Percentiles rank a stretch among this genome's conserved stretches.
Conservation (phyloP, 148 eudicot genomes). For the Cornus suecica region DNA sequence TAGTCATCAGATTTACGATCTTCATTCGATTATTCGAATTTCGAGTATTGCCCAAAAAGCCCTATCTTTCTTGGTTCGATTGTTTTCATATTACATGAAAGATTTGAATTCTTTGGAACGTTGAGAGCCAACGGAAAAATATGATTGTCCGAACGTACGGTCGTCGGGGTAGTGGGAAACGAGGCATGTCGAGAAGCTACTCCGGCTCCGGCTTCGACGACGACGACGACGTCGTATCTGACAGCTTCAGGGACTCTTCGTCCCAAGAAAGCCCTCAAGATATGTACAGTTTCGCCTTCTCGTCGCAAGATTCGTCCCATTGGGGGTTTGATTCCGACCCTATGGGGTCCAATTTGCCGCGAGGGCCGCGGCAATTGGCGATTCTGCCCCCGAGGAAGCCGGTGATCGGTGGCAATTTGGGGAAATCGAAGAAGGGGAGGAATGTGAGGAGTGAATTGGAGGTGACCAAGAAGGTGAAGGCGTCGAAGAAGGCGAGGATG, state of each 20-base stretch:
- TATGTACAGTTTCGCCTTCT: constrained; percentile 39
- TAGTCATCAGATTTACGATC: constrained; percentile 7
- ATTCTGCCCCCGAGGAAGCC: constrained; percentile 20
- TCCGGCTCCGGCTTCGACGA: constrained; percentile 35
- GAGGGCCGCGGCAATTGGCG: constrained; percentile 23
- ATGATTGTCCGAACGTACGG: constrained; percentile 87
- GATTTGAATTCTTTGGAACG: constrained; percentile 18
- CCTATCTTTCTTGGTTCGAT: not conserved
- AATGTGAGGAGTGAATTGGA: constrained; percentile 18
- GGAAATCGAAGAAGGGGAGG: constrained; percentile 26
- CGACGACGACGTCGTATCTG: constrained; percentile 39
- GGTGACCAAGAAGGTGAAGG: constrained; percentile 30
- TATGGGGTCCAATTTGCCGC: constrained; percentile 20
- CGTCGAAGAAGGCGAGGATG: constrained; percentile 27
- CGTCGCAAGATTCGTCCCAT: constrained; percentile 63
- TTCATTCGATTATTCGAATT: too few relatives aligned
- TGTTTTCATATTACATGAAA: constrained; percentile 7
- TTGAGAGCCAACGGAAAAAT: not conserved
- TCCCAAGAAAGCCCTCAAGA: constrained; percentile 45
- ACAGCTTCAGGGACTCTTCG: constrained; percentile 30
- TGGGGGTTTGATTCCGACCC: constrained; percentile 40
- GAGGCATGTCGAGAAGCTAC: constrained; percentile 34
- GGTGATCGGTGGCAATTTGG: constrained; percentile 11
- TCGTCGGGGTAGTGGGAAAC: constrained; percentile 72
- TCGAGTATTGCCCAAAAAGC: not conserved